Conservation (phyloP, 257 asterid genomes). For the Plantago major region DNA sequence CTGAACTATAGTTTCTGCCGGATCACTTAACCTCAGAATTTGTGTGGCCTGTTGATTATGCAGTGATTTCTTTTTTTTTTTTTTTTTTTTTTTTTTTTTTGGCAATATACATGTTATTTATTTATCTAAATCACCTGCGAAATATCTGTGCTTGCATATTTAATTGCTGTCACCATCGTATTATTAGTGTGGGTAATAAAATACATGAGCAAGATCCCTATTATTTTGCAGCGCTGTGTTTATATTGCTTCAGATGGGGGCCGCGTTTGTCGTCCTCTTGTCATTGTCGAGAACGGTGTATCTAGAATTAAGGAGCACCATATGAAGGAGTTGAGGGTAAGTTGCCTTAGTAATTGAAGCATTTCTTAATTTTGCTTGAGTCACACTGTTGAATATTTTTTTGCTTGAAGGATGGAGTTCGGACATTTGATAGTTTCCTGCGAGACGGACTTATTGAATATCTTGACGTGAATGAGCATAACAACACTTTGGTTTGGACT, state of each 20-base stretch:
- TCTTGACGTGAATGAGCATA: slow-evolving; percentile 98
- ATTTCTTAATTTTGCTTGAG: slow-evolving; percentile 12
- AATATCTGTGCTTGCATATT: too few relatives aligned
- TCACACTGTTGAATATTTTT: slow-evolving; percentile 21
- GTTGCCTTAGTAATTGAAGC: slow-evolving; percentile 10
- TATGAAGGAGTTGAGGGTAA: slow-evolving; percentile 95
- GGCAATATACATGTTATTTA: too few relatives aligned
- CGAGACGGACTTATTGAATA: slow-evolving; percentile 89
- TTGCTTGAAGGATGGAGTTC: slow-evolving; percentile 80
- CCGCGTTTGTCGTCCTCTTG: slow-evolving; percentile 97
- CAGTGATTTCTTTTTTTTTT: too few relatives aligned
- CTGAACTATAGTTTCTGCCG: too few relatives aligned
- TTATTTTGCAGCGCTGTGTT: slow-evolving; percentile 69
- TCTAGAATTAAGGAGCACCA: slow-evolving; percentile 92
- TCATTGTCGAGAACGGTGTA: slow-evolving; percentile 88
- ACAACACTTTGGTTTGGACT: slow-evolving; percentile 77
- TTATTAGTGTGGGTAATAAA: too few relatives aligned
- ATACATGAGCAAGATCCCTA: too few relatives aligned
- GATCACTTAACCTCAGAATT: too few relatives aligned
- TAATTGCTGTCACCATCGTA: too few relatives aligned
- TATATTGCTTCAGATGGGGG: slow-evolving; percentile 99
- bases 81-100: too few relatives aligned
- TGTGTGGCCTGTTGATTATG: too few relatives aligned
- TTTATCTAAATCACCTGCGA: too few relatives aligned
- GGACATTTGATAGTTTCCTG: slow-evolving; percentile 71